Conservation (phyloP, 164 flowering plant genomes). For the Cinnamomum chago region DNA sequence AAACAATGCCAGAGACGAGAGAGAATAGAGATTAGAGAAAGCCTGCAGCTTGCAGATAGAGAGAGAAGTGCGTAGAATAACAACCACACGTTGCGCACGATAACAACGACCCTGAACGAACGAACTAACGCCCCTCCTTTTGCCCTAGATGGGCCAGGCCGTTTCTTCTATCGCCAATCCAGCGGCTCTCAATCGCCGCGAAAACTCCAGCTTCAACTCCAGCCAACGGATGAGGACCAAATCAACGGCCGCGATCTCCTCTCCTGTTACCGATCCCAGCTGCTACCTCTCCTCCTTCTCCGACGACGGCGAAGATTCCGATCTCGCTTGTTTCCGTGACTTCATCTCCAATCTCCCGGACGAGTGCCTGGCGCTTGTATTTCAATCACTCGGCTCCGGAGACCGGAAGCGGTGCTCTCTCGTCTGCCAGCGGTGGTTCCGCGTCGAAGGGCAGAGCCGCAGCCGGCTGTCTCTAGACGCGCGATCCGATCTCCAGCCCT, state of each 20-base stretch:
- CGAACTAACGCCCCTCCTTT: neutral
- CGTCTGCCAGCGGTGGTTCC: conserved; percentile 72
- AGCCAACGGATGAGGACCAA: conserved; percentile 18
- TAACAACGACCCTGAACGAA: neutral
- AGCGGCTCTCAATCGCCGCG: conserved; percentile 29
- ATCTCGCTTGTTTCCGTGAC: conserved; percentile 15
- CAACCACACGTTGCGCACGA: neutral
- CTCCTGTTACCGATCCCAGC: conserved; percentile 19
- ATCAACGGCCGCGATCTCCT: conserved; percentile 20
- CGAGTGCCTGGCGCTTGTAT: conserved; percentile 69
- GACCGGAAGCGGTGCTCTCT: conserved; percentile 72
- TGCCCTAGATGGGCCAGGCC: conserved; percentile 52
- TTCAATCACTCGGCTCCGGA: conserved; percentile 57
- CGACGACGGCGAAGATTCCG: neutral
- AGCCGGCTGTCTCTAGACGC: conserved; percentile 76
- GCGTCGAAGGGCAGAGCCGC: conserved; percentile 75
- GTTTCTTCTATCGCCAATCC: conserved; percentile 31
- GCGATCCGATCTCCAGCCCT: conserved; percentile 30
- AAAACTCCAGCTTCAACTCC: conserved; percentile 1
- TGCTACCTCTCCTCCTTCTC: neutral
- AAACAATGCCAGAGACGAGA: neutral
- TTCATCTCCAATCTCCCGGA: conserved; percentile 64
- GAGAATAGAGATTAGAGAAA: neutral
- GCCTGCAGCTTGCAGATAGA: neutral
- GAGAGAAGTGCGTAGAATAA: neutral